A percentile compares a stretch with the other conserved stretches of the same genome.
Evolutionary conservation across 768 basidiomycete species (phyloP).

Genomic region (Tulasnella sp.): DNA sequence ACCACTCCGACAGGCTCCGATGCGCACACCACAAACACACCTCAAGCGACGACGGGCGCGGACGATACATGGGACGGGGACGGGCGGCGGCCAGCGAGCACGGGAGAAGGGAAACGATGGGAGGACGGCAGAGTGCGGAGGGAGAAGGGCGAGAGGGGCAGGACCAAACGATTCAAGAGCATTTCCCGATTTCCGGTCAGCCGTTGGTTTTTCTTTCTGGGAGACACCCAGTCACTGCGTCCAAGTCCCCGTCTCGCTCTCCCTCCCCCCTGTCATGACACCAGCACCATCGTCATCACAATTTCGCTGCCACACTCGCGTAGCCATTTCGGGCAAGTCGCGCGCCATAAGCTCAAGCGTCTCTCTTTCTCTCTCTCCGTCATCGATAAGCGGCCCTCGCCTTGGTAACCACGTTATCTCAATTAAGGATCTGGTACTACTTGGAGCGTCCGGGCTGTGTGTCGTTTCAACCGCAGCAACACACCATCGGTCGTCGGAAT

Average conservation of each 20-base stretch:
- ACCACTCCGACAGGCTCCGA: constrained; percentile 26
- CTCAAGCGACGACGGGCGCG: neutral
- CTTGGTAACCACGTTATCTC: constrained; percentile 15
- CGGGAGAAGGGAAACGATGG: constrained; percentile 14
- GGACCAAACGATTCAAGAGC: constrained; percentile 18
- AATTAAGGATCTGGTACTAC: neutral
- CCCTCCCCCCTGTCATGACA: neutral
- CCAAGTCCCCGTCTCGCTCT: neutral
- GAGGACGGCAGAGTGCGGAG: constrained; percentile 20
- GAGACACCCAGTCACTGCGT: neutral
- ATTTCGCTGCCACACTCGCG: neutral
- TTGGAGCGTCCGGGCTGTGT: neutral
- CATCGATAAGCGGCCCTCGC: constrained; percentile 7
- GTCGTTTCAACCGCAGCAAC: neutral
- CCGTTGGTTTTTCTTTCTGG: neutral
- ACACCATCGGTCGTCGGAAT: neutral
- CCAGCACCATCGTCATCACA: neutral
- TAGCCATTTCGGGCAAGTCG: too few relatives aligned
- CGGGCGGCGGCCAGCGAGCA: neutral
- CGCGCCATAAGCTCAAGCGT: too few relatives aligned
- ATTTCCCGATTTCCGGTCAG: constrained; percentile 13
- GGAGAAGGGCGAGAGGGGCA: constrained; percentile 17
- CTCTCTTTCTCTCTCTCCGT: neutral
- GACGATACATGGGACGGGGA: constrained; percentile 14
- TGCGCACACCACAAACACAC: neutral